Evolutionary conservation across 1,284 basidiomycete species (phyloP).

Genomic region (Wolfiporia cocos): DNA sequence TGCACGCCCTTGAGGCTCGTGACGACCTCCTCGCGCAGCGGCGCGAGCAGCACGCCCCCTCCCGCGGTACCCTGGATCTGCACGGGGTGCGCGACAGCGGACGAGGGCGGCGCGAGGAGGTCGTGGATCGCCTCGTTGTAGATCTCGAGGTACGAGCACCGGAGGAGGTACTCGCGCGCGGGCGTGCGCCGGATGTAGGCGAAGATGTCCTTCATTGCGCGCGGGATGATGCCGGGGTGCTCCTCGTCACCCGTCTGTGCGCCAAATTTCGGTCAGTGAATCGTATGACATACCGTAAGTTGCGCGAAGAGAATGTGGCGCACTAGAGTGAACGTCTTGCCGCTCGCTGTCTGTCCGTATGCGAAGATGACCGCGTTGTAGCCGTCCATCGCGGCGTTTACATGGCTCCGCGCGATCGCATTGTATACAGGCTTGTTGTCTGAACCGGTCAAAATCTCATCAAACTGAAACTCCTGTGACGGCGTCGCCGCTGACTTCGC

Average conservation of each 20-base stretch:
- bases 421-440: conserved; percentile 85
- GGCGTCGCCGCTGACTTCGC: conserved; percentile 39
- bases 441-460: conserved; percentile 76
- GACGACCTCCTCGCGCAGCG: conserved; percentile 87
- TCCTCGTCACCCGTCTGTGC: conserved; percentile 64
- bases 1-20: conserved; percentile 84
- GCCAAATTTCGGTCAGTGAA: neutral
- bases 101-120: conserved; percentile 71
- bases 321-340: conserved; percentile 90
- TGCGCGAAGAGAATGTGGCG: no score
- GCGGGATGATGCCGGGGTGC: conserved; percentile 92
- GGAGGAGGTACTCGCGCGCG: conserved; percentile 86
- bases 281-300: no score
- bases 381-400: conserved; percentile 92
- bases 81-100: conserved; percentile 53
- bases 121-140: conserved; percentile 95
- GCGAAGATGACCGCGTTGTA: conserved; percentile 95
- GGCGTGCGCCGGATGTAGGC: conserved; percentile 67
- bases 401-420: conserved; percentile 80
- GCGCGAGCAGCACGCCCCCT: conserved; percentile 55
- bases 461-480: conserved; percentile 58
- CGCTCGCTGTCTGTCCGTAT: conserved; percentile 87
- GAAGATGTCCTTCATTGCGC: conserved; percentile 85
- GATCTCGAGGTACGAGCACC: conserved; percentile 94
- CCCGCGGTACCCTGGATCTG: conserved; percentile 66